Evolutionary conservation across 352 stramenopile genomes (phyloP), one percentile per base, ranked within the genome.

Genomic region (Pythium utonaiense): DNA sequence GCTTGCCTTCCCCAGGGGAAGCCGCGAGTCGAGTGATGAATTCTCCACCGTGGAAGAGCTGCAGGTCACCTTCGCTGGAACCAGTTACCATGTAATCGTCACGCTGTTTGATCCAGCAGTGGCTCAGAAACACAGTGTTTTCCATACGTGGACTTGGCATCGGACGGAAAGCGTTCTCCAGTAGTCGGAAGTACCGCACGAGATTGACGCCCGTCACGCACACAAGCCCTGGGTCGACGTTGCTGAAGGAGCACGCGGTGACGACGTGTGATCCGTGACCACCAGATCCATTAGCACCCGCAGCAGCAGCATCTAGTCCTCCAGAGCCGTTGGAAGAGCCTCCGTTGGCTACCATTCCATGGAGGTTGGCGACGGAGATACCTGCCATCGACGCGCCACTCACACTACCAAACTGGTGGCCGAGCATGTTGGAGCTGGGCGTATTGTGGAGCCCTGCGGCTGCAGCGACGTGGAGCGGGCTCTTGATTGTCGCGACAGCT

Each of bases 101-200:
- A 6, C 83, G 77, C 60, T 94, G 82, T 52, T 95, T 93, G 57
- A 98, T 72, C 93, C 93, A 98, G 31, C 71, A 72, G 66, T 97
- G 91, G 34, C 78, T 82, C 3, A 91, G 69, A 27, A 97, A 89
- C n/a, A 81, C 72, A 36, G 90, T 72, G 21, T 57, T 62, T 12
- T 94, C 78, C 49, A 96, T 76, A 16, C 77, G 77, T 38, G 85
- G 80, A 53, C 74, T 92, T 27, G 90, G 88, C 73, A 97, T 88
- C 28, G 86, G 78, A 5, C 86, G 77, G 41, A 97, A 84, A 16
- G 90, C 68, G 50, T 84, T 91, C 58, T 97, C 92, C 2, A 90
- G 70, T n/a, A 98, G 73, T 28, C 91, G 79, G 38, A 96, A 97
- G 70, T 96, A 98, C 31, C 91, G 84, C 34, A 98, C 77, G 62